phyloP scores from a whole-genome alignment of 1,284 basidiomycete species.

The Fereydounia khargensis region DNA sequence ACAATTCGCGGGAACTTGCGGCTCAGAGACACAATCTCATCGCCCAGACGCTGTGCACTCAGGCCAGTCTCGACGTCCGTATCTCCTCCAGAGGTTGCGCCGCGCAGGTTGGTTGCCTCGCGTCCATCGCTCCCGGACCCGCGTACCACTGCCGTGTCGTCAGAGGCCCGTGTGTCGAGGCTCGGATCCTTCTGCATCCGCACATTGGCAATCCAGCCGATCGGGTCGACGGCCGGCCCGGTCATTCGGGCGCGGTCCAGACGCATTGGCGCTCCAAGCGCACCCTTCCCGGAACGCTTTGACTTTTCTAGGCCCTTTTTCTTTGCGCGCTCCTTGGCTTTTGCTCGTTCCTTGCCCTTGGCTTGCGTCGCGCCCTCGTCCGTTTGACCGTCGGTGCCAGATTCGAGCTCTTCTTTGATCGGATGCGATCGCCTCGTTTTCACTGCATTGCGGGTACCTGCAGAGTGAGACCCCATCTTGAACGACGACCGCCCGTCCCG shows the following conservation, averaged over 20 bases:
- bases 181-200: conserved; percentile 27
- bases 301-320: too few species aligned
- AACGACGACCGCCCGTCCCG: conserved; percentile 12
- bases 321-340: conserved; percentile 6
- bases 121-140: too few species aligned
- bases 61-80: conserved; percentile 16
- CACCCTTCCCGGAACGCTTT: conserved; percentile 4
- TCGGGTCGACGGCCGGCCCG: conserved; percentile 27
- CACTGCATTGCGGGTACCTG: too few species aligned
- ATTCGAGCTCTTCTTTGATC: background rate
- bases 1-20: conserved; percentile 33
- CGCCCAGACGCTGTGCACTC: conserved; percentile 26
- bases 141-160: conserved; percentile 1
- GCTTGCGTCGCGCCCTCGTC: background rate
- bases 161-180: background rate
- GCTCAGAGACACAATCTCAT: conserved; percentile 44
- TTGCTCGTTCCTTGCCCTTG: background rate
- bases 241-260: conserved; percentile 20
- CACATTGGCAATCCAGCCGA: conserved; percentile 44
- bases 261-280: conserved; percentile 25
- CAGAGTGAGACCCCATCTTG: too few species aligned
- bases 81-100: conserved; percentile 5
- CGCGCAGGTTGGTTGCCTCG: background rate
- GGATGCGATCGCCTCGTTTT: background rate
- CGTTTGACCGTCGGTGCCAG: background rate